Base-by-base conservation (phyloP, 2,329 filamentous ascomycete species). In the Stenocarpella maydis region DNA sequence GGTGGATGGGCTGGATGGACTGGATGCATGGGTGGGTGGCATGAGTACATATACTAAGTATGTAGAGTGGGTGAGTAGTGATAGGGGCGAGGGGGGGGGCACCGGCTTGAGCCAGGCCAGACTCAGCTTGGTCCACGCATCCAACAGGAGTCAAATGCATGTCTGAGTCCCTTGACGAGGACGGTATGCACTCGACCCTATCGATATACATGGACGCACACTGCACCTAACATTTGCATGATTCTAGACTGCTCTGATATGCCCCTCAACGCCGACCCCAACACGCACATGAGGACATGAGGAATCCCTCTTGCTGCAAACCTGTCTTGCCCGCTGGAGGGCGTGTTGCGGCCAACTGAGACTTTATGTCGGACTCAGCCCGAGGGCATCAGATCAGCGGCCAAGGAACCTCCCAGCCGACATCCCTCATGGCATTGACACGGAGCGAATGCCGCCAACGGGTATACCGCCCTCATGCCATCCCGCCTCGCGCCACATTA, bases 351-450 rank as follows among this genome's bases (percentile, higher is more conserved):
- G 34, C 61, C 63, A 58, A 67, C 60, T 54, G 45, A 69, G 43
- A 69, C 61, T 45, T 54, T 34, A 34, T 9, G 31, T 55, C 54
- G 49, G 55, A 58, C 66, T 39, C 45, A 55, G 63, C 54, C 60
- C 45, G 61, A 68, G 53, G 24, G 15, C 65, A 55, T 49, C 39
- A 49, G 65, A 69, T 67, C 64, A 67, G 67, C 43, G 21, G 37
- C 31, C 67, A 34, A 49, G 31, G 58, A 39, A 37, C 19, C 45
- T 61, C 69, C 66, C 53, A 50, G 66, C 45, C 60, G 47, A 39
- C 37, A 43, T 41, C 60, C 2, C 12, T 54, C 24, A 55, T 60
- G 65, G 55, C 65, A 70, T 68, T 65, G 65, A 68, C 26, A 28
- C 64, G 39, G 50, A 52, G 28, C 26, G 53, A 24, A 43, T n/a